These are phyloP conservation scores for Fusarium sulawesiense DNA, from an alignment of 2,329 filamentous ascomycete genomes.

Conservation along the genomic window DNA sequence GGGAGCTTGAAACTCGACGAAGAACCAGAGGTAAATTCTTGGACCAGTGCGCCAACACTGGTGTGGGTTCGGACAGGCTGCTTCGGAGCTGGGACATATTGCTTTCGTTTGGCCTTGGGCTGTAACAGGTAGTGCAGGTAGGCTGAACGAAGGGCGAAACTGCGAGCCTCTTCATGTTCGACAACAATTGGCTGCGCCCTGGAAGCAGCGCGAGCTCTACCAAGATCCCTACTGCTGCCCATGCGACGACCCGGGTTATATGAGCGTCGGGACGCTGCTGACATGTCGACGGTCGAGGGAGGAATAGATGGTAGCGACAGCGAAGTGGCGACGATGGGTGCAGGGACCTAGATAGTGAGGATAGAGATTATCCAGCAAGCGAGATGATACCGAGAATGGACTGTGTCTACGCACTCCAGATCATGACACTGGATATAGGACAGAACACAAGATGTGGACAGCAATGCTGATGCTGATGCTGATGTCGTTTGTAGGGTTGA, in stretches of 20 bases:
- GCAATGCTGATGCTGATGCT: slow-evolving; percentile 29
- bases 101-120: slow-evolving; percentile 87
- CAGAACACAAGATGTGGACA: slow-evolving; percentile 22
- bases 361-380: slow-evolving; percentile 44
- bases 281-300: slow-evolving; percentile 55
- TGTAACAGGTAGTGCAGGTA: slow-evolving; percentile 94
- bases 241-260: slow-evolving; percentile 59
- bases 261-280: slow-evolving; percentile 62
- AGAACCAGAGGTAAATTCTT: slow-evolving; percentile 76
- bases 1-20: slow-evolving; percentile 67
- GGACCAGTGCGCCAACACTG: slow-evolving; percentile 86
- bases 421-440: slow-evolving; percentile 46
- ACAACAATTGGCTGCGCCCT: slow-evolving; percentile 61
- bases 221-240: slow-evolving; percentile 57
- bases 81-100: slow-evolving; percentile 79
- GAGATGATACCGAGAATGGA: slow-evolving; percentile 47
- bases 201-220: slow-evolving; percentile 58
- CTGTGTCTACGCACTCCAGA: slow-evolving; percentile 43
- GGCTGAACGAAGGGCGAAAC: slow-evolving; percentile 88
- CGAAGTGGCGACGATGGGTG: slow-evolving; percentile 23
- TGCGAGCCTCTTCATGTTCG: slow-evolving; percentile 85
- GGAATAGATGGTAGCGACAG: slow-evolving; percentile 16
- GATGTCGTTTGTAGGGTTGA: slow-evolving; percentile 22
- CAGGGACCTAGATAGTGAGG: slow-evolving; percentile 16
- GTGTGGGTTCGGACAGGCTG: slow-evolving; percentile 72